phyloP scores from a whole-genome alignment of 2,329 filamentous ascomycete species.

The Ophiocordyceps camponoti-saundersi region DNA sequence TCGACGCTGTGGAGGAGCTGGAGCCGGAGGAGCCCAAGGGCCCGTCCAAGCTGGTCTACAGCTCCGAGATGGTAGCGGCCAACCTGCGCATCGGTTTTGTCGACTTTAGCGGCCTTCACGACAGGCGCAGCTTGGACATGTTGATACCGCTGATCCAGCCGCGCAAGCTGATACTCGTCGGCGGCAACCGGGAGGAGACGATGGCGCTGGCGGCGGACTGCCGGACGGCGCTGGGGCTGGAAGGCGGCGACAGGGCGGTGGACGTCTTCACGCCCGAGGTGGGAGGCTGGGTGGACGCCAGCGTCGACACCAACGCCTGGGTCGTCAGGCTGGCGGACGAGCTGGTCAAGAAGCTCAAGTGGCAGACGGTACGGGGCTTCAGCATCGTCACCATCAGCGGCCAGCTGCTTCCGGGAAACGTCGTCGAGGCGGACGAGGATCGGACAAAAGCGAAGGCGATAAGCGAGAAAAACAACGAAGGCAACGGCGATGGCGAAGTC shows the following conservation, averaged over 20 bases:
- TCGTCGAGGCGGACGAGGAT: not conserved
- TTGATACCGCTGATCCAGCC: conserved; percentile 86
- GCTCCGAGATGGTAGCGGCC: conserved; percentile 44
- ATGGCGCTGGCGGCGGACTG: conserved; percentile 63
- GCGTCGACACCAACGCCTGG: conserved; percentile 96
- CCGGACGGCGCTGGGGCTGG: conserved; percentile 42
- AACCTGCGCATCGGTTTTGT: conserved; percentile 70
- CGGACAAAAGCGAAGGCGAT: not conserved
- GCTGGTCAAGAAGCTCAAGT: conserved; percentile 74
- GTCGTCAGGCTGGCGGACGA: conserved; percentile 75
- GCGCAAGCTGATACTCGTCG: conserved; percentile 84
- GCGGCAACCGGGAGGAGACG: conserved; percentile 66
- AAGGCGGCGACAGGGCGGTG: conserved; percentile 30
- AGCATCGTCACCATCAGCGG: conserved; percentile 90
- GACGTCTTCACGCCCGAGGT: conserved; percentile 70
- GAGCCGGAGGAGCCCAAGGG: conserved; percentile 35
- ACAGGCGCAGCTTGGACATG: conserved; percentile 87
- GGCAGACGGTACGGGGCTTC: conserved; percentile 84
- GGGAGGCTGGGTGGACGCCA: conserved; percentile 68
- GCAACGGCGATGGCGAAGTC: conserved; percentile 24
- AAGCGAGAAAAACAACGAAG: conserved; percentile 1
- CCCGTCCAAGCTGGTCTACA: conserved; percentile 60
- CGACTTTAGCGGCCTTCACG: conserved; percentile 84
- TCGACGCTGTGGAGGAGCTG: conserved; percentile 40
- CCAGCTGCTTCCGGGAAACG: conserved; percentile 22